These are phyloP conservation scores for Solanum bulbocastanum DNA, from an alignment of 257 asterid species.

Conservation along the genomic window DNA sequence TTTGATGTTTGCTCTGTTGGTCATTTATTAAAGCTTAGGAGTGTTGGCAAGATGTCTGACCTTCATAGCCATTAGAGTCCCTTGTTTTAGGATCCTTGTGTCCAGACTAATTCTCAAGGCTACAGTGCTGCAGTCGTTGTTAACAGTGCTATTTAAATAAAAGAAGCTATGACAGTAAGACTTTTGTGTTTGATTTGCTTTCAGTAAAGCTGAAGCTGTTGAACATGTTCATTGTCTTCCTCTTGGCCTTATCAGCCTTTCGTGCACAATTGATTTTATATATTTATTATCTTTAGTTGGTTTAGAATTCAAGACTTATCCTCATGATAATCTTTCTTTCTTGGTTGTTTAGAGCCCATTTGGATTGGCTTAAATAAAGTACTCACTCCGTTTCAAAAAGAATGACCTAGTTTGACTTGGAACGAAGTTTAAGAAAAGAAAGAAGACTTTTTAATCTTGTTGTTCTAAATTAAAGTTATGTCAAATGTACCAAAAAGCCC, in stretches of 20 bases:
- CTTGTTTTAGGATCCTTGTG: not conserved
- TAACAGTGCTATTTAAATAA: not conserved
- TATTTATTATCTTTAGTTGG: not conserved
- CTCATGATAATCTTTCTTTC: not conserved
- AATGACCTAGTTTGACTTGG: no score
- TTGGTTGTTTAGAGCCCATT: not conserved
- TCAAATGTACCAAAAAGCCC: no score
- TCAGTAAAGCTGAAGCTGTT: not conserved
- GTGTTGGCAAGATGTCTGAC: not conserved
- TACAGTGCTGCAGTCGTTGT: not conserved
- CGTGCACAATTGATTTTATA: not conserved
- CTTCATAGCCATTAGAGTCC: not conserved
- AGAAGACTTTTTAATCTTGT: no score
- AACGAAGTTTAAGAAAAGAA: no score
- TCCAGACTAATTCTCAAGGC: not conserved
- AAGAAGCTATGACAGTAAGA: not conserved
- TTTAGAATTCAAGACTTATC: not conserved
- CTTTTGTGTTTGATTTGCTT: not conserved
- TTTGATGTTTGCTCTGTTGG: not conserved
- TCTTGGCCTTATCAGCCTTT: not conserved
- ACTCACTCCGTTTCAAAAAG: no score
- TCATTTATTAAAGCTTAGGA: not conserved
- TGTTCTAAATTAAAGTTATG: no score
- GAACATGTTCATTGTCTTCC: not conserved
- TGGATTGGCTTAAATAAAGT: no score